A percentile compares a stretch with the other conserved stretches of the same genome.
These are phyloP conservation scores for Mayamaea pseudoterrestris DNA, from an alignment of 108 stramenopile genomes.

Conservation along the genomic window DNA sequence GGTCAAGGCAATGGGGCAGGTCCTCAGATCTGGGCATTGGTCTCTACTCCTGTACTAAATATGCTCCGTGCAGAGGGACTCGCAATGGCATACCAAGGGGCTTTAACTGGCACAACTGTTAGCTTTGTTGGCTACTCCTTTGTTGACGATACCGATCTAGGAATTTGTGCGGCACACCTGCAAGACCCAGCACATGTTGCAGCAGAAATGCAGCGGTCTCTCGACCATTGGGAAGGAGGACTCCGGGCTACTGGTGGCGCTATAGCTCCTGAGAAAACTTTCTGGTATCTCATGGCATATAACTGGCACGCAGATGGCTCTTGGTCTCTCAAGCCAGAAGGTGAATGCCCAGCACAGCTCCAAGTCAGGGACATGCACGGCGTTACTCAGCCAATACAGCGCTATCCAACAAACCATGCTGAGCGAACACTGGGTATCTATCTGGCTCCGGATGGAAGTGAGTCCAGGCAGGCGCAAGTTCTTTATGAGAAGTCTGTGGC, in stretches of 20 bases:
- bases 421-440: not conserved
- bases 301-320: not conserved
- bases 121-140: no score
- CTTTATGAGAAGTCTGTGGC: not conserved
- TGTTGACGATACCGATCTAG: constrained; percentile 20
- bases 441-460: not conserved
- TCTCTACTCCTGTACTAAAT: constrained; percentile 11
- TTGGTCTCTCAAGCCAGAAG: not conserved
- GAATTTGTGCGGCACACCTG: not conserved
- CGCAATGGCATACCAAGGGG: no score
- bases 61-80: constrained; percentile 3
- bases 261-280: constrained; percentile 1
- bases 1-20: constrained; percentile 27
- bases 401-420: not conserved
- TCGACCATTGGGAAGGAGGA: constrained; percentile 4
- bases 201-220: not conserved
- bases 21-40: constrained; percentile 20
- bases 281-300: constrained; percentile 12
- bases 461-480: not conserved
- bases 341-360: not conserved
- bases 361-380: not conserved
- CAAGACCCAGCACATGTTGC: no score
- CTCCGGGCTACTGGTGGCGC: constrained; percentile 7
- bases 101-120: no score
- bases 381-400: not conserved